Conservation (phyloP, 805 yeast genomes). For the Candida koratica region DNA sequence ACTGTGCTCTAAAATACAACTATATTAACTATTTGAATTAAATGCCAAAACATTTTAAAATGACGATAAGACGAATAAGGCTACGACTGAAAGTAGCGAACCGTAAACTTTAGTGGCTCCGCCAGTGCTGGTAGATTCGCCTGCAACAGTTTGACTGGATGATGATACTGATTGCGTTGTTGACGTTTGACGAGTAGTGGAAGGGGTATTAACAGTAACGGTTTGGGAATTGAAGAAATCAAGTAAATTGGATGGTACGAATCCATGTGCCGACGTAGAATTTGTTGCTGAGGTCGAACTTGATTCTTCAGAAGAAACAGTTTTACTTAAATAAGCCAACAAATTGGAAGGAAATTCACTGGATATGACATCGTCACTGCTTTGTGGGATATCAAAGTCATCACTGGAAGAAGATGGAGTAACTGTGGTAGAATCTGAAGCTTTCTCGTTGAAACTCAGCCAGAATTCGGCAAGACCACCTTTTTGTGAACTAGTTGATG, state of each 20-base stretch:
- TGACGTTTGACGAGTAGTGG: neutral
- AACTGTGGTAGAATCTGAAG: neutral
- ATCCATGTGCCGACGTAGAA: too few species aligned
- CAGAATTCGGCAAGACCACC: slow-evolving; percentile 8
- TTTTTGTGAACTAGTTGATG: neutral
- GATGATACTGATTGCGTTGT: slow-evolving; percentile 1
- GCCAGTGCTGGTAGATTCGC: slow-evolving; percentile 8
- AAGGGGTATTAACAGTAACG: neutral
- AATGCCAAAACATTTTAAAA: too few species aligned
- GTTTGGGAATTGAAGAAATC: slow-evolving; percentile 6
- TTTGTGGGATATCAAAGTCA: too few species aligned
- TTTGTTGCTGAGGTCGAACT: too few species aligned
- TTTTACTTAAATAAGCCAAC: slow-evolving; percentile 7
- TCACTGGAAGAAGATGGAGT: too few species aligned
- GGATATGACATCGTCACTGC: too few species aligned
- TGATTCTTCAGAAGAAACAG: too few species aligned
- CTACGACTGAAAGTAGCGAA: slow-evolving; percentile 1
- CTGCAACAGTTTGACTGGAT: slow-evolving; percentile 6
- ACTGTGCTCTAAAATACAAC: too few species aligned
- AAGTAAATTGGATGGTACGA: slow-evolving; percentile 7
- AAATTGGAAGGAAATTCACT: slow-evolving; percentile 11
- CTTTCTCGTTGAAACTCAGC: slow-evolving; percentile 10
- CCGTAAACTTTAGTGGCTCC: slow-evolving; percentile 6
- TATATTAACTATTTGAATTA: too few species aligned
- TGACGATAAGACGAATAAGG: too few species aligned